Evolutionary conservation across 805 yeast genomes (phyloP).

Genomic region (Metschnikowia cubensis): DNA sequence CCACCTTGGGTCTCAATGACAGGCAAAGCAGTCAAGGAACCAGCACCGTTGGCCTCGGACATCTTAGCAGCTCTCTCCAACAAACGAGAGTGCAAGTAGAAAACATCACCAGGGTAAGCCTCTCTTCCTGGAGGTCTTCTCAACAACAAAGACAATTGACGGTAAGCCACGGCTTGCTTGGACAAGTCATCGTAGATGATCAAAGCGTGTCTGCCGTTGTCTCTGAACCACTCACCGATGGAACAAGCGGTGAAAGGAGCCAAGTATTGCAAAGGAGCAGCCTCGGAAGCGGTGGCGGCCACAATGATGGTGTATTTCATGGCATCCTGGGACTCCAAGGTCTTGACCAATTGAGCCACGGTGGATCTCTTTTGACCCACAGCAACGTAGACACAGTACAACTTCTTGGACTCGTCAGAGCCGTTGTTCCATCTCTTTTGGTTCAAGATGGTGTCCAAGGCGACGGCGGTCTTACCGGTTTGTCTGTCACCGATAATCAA

Average conservation of each 20-base stretch:
- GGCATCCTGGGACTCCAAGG: conserved; percentile 97
- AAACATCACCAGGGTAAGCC: conserved; percentile 96
- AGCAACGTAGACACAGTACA: conserved; percentile 99
- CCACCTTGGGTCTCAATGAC: conserved; percentile 98
- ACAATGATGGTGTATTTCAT: conserved; percentile 96
- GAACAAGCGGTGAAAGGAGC: conserved; percentile 99
- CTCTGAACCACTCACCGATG: conserved; percentile 99
- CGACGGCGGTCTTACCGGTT: conserved; percentile 99
- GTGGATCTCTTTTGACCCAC: conserved; percentile 99
- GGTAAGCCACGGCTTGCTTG: conserved; percentile 99
- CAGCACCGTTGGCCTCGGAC: conserved; percentile 85
- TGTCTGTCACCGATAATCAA: conserved; percentile 99
- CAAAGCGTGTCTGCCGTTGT: conserved; percentile 96
- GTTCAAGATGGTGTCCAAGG: conserved; percentile 95
- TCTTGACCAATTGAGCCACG: conserved; percentile 98
- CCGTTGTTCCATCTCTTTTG: conserved; percentile 99
- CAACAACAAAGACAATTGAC: conserved; percentile 95
- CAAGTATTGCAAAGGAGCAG: conserved; percentile 99
- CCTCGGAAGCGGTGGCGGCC: conserved; percentile 99
- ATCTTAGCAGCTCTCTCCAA: conserved; percentile 97
- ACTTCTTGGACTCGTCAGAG: conserved; percentile 91
- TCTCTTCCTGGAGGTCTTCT: conserved; percentile 98
- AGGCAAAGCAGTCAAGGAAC: conserved; percentile 94
- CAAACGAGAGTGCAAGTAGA: conserved; percentile 92
- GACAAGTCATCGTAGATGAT: conserved; percentile 97